A percentile compares a stretch with the other conserved stretches of the same genome.
These are phyloP conservation scores for Tuctoria greenei DNA, from an alignment of 176 grass and related monocot species.

Conservation along the genomic window DNA sequence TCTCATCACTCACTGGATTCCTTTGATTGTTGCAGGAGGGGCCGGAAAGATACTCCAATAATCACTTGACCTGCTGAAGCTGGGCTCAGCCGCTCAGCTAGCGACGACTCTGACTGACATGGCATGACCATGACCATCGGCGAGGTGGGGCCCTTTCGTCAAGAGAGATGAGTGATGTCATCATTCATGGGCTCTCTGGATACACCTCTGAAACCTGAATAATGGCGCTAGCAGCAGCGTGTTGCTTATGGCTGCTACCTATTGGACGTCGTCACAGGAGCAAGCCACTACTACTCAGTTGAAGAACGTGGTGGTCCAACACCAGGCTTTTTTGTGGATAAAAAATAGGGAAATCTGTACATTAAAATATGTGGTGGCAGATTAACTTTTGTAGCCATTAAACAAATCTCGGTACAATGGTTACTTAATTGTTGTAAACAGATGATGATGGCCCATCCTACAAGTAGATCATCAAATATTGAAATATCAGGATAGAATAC, in stretches of 20 bases:
- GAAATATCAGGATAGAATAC: neutral
- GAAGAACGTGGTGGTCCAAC: neutral
- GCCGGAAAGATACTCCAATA: slow-evolving; percentile 33
- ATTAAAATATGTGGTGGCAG: neutral
- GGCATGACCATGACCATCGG: neutral
- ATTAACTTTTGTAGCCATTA: neutral
- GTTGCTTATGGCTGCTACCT: slow-evolving; percentile 29
- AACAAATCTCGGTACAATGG: neutral
- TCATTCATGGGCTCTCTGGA: slow-evolving; percentile 31
- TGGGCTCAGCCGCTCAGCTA: slow-evolving; percentile 12
- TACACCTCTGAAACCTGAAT: slow-evolving; percentile 31
- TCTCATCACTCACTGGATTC: slow-evolving; percentile 13
- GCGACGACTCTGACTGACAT: neutral
- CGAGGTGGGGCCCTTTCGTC: neutral
- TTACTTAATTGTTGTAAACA: neutral
- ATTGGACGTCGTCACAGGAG: slow-evolving; percentile 28
- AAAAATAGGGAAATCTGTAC: too few relatives aligned
- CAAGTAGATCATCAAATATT: slow-evolving; percentile 8
- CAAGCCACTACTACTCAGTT: neutral
- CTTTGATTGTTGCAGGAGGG: slow-evolving; percentile 12
- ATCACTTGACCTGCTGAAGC: slow-evolving; percentile 23
- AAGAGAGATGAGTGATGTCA: slow-evolving; percentile 36
- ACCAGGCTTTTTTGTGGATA: neutral
- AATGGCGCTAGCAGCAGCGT: slow-evolving; percentile 16
- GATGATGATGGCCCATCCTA: neutral